phyloP scores from a whole-genome alignment of 192 early-diverging fungal genomes.

The Obelidium mucronatum region DNA sequence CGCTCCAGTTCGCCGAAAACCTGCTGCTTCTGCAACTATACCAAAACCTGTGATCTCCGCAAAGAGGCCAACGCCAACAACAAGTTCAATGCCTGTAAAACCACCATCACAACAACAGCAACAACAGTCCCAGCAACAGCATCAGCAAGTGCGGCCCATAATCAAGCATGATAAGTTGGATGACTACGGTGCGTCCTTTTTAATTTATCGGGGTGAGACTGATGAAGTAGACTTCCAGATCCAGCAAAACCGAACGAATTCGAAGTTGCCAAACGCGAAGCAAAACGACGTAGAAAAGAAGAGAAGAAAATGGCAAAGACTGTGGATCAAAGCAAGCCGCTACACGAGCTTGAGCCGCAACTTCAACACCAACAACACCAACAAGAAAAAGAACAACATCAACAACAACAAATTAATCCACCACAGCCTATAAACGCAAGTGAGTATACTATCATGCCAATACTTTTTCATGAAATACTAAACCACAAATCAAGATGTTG shows the following conservation, averaged over 20 bases:
- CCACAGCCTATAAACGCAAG: neutral
- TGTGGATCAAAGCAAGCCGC: neutral
- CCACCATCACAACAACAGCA: constrained; percentile 12
- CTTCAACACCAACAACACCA: constrained; percentile 4
- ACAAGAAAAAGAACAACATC: neutral
- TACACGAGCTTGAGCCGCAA: neutral
- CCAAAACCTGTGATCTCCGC: neutral
- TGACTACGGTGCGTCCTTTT: neutral
- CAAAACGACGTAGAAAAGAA: constrained; percentile 53
- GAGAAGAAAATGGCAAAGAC: constrained; percentile 27
- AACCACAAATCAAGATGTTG: neutral
- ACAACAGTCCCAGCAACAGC: constrained; percentile 1
- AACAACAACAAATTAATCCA: neutral
- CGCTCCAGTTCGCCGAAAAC: neutral
- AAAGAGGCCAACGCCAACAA: neutral
- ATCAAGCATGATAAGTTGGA: neutral
- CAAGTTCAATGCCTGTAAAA: neutral
- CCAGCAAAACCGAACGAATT: constrained; percentile 77
- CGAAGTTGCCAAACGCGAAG: constrained; percentile 70
- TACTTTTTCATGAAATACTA: too few species aligned
- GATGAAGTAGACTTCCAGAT: constrained; percentile 42
- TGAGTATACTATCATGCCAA: neutral
- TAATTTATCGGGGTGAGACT: neutral
- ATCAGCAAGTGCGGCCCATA: neutral
- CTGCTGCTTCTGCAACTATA: neutral